Conservation (phyloP, 768 basidiomycete genomes). For the Strobilomyces dryophilus region DNA sequence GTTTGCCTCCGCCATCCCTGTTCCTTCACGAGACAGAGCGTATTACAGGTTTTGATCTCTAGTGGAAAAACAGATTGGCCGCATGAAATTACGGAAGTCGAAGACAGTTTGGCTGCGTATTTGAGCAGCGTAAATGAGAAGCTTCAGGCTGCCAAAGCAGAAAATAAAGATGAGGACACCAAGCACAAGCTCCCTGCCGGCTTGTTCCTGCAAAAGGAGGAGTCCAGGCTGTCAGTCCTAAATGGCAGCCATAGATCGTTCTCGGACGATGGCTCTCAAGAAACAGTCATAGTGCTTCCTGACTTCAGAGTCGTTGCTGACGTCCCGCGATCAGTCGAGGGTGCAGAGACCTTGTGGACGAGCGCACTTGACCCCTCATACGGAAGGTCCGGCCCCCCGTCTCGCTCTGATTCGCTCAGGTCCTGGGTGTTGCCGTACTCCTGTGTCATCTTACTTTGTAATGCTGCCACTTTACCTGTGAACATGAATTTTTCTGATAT, state of each 20-base stretch:
- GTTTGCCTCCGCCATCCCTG: conserved; percentile 3
- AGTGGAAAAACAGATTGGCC: conserved; percentile 91
- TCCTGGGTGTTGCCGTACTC: conserved; percentile 87
- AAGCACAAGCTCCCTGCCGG: conserved; percentile 36
- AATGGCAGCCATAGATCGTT: conserved; percentile 81
- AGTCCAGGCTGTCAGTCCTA: conserved; percentile 61
- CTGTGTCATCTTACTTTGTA: conserved; percentile 86
- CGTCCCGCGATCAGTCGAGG: conserved; percentile 57
- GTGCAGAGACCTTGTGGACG: conserved; percentile 69
- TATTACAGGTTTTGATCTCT: conserved; percentile 72
- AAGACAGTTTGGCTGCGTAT: conserved; percentile 66
- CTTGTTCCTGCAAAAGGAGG: conserved; percentile 54
- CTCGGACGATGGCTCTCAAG: conserved; percentile 51
- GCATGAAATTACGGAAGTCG: conserved; percentile 67
- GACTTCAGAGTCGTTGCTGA: conserved; percentile 84
- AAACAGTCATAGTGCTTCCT: conserved; percentile 86
- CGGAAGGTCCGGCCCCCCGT: conserved; percentile 41
- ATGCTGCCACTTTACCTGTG: conserved; percentile 20
- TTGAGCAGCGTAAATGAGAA: conserved; percentile 29
- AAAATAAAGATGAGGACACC: neutral
- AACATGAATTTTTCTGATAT: neutral
- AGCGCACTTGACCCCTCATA: conserved; percentile 57
- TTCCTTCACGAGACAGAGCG: neutral
- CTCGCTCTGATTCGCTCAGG: conserved; percentile 46
- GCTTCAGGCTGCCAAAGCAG: conserved; percentile 2